Evolutionary conservation across 2,329 filamentous ascomycete species (phyloP).

Genomic region (Chrysoporthe austroafricana): DNA sequence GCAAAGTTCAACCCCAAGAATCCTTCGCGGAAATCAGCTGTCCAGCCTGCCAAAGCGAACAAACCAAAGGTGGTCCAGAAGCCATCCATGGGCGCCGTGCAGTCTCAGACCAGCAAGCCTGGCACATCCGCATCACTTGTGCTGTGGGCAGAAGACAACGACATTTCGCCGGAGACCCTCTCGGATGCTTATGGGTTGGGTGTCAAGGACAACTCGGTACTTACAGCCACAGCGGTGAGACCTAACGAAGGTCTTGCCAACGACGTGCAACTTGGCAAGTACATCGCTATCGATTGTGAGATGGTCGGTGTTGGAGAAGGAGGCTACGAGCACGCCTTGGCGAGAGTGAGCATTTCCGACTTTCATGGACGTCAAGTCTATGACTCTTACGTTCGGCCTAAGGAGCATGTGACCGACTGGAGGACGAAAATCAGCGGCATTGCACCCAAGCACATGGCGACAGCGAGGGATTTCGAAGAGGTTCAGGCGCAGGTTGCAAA

Average conservation of each 20-base stretch:
- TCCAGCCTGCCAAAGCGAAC: slow-evolving; percentile 27
- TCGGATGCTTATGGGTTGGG: slow-evolving; percentile 65
- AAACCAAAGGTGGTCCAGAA: slow-evolving; percentile 29
- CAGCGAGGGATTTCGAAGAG: slow-evolving; percentile 71
- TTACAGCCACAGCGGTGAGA: slow-evolving; percentile 52
- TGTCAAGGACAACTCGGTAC: slow-evolving; percentile 52
- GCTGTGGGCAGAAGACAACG: slow-evolving; percentile 64
- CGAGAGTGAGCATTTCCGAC: slow-evolving; percentile 88
- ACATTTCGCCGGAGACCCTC: slow-evolving; percentile 62
- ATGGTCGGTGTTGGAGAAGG: slow-evolving; percentile 89
- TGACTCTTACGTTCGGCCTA: slow-evolving; percentile 86
- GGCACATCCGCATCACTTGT: slow-evolving; percentile 58
- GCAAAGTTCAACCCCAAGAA: slow-evolving; percentile 32
- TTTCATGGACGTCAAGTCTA: slow-evolving; percentile 92
- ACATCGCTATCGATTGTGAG: slow-evolving; percentile 92
- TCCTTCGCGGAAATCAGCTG: slow-evolving; percentile 22
- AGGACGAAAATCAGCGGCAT: slow-evolving; percentile 86
- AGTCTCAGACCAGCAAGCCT: slow-evolving; percentile 47
- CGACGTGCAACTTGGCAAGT: slow-evolving; percentile 78
- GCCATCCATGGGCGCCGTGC: slow-evolving; percentile 58
- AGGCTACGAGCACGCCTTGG: slow-evolving; percentile 74
- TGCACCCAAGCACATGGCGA: slow-evolving; percentile 70
- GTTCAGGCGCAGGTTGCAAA: slow-evolving; percentile 74
- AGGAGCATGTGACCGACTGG: slow-evolving; percentile 84
- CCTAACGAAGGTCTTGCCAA: slow-evolving; percentile 67